phyloP scores from a whole-genome alignment of 768 basidiomycete genomes.

The Phlebiopsis flavidoalba region DNA sequence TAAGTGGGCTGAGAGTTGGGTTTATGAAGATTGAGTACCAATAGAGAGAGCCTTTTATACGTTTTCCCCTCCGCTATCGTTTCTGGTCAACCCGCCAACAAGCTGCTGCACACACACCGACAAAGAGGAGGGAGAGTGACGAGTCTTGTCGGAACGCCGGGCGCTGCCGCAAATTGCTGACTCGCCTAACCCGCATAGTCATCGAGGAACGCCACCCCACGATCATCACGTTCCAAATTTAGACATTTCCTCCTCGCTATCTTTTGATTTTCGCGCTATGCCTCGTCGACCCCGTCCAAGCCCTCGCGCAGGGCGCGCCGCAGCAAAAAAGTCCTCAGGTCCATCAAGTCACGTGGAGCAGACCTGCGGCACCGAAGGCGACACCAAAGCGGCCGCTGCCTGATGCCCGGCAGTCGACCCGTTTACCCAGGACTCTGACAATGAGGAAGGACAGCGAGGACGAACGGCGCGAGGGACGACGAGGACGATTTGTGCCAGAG shows the following conservation, averaged over 20 bases:
- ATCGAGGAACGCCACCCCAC: background rate
- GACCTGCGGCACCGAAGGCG: background rate
- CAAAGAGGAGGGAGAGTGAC: too few relatives aligned
- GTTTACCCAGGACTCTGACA: constrained; percentile 1
- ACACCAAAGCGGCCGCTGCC: background rate
- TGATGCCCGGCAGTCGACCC: background rate
- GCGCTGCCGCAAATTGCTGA: background rate
- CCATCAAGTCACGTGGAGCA: background rate
- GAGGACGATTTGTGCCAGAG: constrained; percentile 18
- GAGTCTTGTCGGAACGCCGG: too few relatives aligned
- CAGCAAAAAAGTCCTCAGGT: background rate
- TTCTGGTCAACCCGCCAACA: too few relatives aligned
- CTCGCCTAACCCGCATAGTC: background rate
- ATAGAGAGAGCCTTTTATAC: too few relatives aligned
- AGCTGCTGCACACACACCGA: too few relatives aligned
- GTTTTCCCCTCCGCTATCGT: too few relatives aligned
- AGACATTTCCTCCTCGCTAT: background rate
- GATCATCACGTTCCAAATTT: background rate
- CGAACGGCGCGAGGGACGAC: constrained; percentile 18
- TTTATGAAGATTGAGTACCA: too few relatives aligned
- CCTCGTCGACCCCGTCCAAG: constrained; percentile 34
- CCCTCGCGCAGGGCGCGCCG: constrained; percentile 21
- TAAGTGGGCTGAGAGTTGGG: background rate
- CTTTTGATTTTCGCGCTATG: constrained; percentile 21
- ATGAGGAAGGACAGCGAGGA: constrained; percentile 6